A percentile compares a stretch with the other conserved stretches of the same genome.
phyloP scores from a whole-genome alignment of 768 basidiomycete species.

The Paxillus rubicundulus region DNA sequence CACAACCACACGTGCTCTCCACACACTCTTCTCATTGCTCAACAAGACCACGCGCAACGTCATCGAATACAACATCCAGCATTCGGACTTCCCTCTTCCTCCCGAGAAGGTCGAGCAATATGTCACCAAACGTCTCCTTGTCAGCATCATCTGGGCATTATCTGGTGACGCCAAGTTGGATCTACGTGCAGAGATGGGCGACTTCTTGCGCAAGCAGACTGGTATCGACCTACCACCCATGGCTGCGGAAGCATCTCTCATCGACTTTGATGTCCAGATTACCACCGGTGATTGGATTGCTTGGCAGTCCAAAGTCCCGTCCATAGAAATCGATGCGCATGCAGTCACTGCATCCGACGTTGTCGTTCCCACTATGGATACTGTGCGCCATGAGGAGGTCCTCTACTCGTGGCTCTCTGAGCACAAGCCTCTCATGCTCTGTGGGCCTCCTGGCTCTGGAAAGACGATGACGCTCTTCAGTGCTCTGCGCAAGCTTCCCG shows the following conservation, averaged over 20 bases:
- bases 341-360: conserved; percentile 94
- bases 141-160: conserved; percentile 97
- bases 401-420: conserved; percentile 98
- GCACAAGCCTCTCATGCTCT: conserved; percentile 97
- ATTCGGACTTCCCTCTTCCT: conserved; percentile 89
- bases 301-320: conserved; percentile 91
- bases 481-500: conserved; percentile 93
- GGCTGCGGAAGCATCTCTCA: conserved; percentile 72
- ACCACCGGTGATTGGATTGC: conserved; percentile 81
- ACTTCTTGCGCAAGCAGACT: conserved; percentile 79
- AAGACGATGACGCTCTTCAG: conserved; percentile 99
- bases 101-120: conserved; percentile 87
- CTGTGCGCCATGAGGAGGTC: conserved; percentile 97
- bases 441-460: conserved; percentile 98
- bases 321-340: conserved; percentile 96
- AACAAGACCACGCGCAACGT: conserved; percentile 95
- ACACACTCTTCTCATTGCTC: conserved; percentile 93
- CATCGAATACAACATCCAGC: conserved; percentile 92
- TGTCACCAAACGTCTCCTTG: conserved; percentile 82
- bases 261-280: conserved; percentile 94
- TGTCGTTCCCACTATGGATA: conserved; percentile 98
- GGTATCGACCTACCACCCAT: conserved; percentile 87
- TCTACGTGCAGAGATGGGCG: conserved; percentile 83
- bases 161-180: conserved; percentile 95
- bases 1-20: conserved; percentile 85